Evolutionary conservation across 2,329 filamentous ascomycete species (phyloP).

Genomic region (Phoma sp.): DNA sequence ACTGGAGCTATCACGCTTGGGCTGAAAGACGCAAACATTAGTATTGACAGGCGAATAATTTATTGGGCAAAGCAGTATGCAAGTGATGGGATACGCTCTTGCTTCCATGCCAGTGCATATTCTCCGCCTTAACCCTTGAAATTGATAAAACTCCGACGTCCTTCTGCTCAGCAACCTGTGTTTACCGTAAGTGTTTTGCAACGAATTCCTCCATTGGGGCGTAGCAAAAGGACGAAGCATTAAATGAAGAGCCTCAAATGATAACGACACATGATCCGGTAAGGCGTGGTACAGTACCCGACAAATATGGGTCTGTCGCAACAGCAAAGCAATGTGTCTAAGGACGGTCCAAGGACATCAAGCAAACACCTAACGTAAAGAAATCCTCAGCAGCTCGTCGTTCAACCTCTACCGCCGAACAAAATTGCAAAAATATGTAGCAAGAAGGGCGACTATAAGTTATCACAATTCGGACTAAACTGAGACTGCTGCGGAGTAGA

Average conservation of each 20-base stretch:
- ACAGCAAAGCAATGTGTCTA: not conserved
- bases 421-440: not conserved
- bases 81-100: not conserved
- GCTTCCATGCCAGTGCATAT: too few relatives aligned
- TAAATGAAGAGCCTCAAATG: not conserved
- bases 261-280: not conserved
- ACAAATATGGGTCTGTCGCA: not conserved
- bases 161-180: too few relatives aligned
- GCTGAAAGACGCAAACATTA: not conserved
- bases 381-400: not conserved
- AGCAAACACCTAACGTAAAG: not conserved
- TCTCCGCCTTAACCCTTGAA: too few relatives aligned
- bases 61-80: not conserved
- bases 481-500: too few relatives aligned
- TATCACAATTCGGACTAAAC: conserved; percentile 3
- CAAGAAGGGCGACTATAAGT: not conserved
- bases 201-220: not conserved
- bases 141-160: too few relatives aligned
- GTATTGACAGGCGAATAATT: not conserved
- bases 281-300: not conserved
- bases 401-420: not conserved
- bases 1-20: too few relatives aligned
- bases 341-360: not conserved
- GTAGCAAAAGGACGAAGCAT: not conserved
- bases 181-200: not conserved